phyloP scores from a whole-genome alignment of 805 yeast species.

The Candida xyloterini region DNA sequence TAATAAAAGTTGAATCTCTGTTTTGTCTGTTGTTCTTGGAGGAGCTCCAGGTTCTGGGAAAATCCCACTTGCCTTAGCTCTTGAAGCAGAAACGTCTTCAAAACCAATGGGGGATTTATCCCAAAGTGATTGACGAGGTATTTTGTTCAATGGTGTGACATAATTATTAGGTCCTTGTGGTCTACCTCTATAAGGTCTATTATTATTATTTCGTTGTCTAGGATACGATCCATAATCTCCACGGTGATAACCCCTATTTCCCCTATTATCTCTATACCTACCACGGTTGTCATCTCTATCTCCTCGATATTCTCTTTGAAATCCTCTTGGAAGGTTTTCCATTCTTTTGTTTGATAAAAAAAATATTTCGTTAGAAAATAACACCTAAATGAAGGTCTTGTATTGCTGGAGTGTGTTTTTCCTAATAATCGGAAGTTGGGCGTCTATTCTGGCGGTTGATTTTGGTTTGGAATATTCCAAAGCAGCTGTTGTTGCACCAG shows the following conservation, averaged over 20 bases:
- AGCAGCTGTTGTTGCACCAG: conserved; percentile 87
- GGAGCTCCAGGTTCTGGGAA: conserved; percentile 68
- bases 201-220: conserved; percentile 8
- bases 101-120: conserved; percentile 67
- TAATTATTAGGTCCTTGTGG: conserved; percentile 19
- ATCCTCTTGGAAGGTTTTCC: conserved; percentile 10
- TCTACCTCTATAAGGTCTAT: conserved; percentile 16
- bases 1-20: conserved; percentile 30
- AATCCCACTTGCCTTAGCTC: conserved; percentile 75
- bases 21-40: conserved; percentile 38
- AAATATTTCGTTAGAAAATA: conserved; percentile 1
- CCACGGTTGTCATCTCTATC: conserved; percentile 1
- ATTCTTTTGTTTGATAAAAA: conserved; percentile 3
- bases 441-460: conserved; percentile 84
- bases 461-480: conserved; percentile 85
- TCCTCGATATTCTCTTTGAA: conserved; percentile 7
- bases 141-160: conserved; percentile 46
- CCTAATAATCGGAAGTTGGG: conserved; percentile 21
- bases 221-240: conserved; percentile 8
- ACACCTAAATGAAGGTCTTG: conserved; percentile 6
- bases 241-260: conserved; percentile 9
- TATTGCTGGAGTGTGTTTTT: conserved; percentile 1
- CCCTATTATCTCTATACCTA: conserved; percentile 3
- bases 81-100: conserved; percentile 68
- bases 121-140: conserved; percentile 61